A percentile compares a stretch with the other conserved stretches of the same genome.
phyloP scores from a whole-genome alignment of 2,329 filamentous ascomycete species.

The Colletotrichum limetticola region DNA sequence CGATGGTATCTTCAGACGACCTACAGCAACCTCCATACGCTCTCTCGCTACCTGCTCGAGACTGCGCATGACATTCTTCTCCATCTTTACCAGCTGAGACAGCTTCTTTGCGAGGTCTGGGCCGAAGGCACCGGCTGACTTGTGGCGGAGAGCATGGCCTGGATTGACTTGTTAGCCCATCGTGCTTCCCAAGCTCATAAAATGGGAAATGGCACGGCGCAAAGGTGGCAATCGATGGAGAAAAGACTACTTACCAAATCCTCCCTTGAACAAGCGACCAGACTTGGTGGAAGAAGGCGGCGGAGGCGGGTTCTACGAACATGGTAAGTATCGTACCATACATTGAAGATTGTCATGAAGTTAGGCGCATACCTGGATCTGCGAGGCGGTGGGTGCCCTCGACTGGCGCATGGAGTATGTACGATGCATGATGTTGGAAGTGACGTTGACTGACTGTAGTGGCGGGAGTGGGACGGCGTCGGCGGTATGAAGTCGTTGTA shows the following conservation, averaged over 20 bases:
- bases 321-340: conserved; percentile 12
- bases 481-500: neutral
- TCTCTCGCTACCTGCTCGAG: conserved; percentile 95
- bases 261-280: conserved; percentile 85
- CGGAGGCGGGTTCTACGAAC: conserved; percentile 86
- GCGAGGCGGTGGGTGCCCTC: conserved; percentile 92
- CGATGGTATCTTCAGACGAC: conserved; percentile 47
- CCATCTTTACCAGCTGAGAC: conserved; percentile 98
- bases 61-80: conserved; percentile 99
- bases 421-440: conserved; percentile 80
- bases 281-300: conserved; percentile 92
- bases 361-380: conserved; percentile 62
- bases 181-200: neutral
- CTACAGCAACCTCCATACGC: conserved; percentile 97
- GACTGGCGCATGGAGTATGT: conserved; percentile 99
- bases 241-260: conserved; percentile 77
- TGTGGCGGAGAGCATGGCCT: conserved; percentile 77
- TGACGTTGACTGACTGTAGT: neutral
- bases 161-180: conserved; percentile 35
- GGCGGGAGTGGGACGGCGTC: neutral
- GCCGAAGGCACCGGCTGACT: conserved; percentile 79
- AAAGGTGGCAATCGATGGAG: neutral
- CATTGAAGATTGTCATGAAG: neutral
- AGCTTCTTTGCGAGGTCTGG: conserved; percentile 97
- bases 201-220: neutral